Conservation (phyloP, 2,329 filamentous ascomycete species). For the Colletotrichum graminicola region DNA sequence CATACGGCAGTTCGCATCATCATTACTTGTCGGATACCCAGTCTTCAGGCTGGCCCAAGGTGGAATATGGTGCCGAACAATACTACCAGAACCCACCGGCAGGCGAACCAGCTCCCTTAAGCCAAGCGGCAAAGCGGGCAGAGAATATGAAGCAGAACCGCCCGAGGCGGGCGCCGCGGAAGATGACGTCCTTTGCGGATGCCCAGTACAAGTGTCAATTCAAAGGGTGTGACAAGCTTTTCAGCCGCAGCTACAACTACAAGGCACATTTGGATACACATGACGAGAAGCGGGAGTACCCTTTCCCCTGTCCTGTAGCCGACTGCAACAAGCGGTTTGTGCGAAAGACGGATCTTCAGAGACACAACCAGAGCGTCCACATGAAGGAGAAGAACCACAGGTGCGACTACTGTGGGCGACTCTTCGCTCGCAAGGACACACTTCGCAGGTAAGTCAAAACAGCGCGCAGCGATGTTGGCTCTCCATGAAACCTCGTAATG, state of each 20-base stretch:
- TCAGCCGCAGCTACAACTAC: slow-evolving; percentile 88
- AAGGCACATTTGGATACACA: slow-evolving; percentile 90
- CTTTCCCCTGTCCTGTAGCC: slow-evolving; percentile 73
- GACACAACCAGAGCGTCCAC: slow-evolving; percentile 76
- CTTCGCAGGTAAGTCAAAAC: slow-evolving; percentile 73
- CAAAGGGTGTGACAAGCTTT: slow-evolving; percentile 80
- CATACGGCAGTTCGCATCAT: slow-evolving; percentile 24
- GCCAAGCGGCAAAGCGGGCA: slow-evolving; percentile 45
- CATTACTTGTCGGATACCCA: slow-evolving; percentile 33
- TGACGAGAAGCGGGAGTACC: slow-evolving; percentile 78
- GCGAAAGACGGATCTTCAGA: slow-evolving; percentile 81
- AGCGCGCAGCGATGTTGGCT: slow-evolving; percentile 2
- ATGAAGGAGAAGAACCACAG: slow-evolving; percentile 77
- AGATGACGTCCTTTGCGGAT: slow-evolving; percentile 74
- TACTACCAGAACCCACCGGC: slow-evolving; percentile 40
- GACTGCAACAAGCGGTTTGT: slow-evolving; percentile 83
- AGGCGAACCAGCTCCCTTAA: slow-evolving; percentile 36
- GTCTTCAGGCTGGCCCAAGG: slow-evolving; percentile 54
- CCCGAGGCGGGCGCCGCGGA: slow-evolving; percentile 58
- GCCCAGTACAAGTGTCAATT: slow-evolving; percentile 78
- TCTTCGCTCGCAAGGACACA: slow-evolving; percentile 86
- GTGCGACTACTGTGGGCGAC: slow-evolving; percentile 77
- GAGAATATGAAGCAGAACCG: slow-evolving; percentile 43
- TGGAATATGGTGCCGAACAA: slow-evolving; percentile 50
- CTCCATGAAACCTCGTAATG: background rate